phyloP scores from a whole-genome alignment of 805 yeast genomes.

The Torulaspora microellipsoides region DNA sequence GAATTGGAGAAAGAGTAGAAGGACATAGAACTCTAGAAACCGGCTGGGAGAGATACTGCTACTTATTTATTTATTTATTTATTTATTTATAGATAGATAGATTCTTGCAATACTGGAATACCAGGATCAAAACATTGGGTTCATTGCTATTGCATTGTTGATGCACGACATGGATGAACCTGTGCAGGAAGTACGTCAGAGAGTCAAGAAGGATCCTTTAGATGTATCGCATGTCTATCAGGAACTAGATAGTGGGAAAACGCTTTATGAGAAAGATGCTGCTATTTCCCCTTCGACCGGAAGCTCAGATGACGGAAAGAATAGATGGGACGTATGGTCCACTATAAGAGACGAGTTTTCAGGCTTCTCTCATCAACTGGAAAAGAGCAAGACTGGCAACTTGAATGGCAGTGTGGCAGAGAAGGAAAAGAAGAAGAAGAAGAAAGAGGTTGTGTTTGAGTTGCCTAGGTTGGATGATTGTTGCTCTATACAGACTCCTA shows the following conservation, averaged over 20 bases:
- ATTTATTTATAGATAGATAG: too few species aligned
- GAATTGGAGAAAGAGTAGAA: too few species aligned
- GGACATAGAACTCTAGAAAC: too few species aligned
- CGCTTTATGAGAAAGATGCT: too few species aligned
- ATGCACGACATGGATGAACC: neutral
- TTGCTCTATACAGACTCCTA: slow-evolving; percentile 53
- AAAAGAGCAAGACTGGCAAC: neutral
- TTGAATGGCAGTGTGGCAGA: neutral
- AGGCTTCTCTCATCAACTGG: neutral
- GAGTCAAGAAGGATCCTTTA: slow-evolving; percentile 1
- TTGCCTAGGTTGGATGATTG: slow-evolving; percentile 24
- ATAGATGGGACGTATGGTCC: slow-evolving; percentile 1
- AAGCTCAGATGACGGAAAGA: neutral
- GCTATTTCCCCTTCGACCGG: too few species aligned
- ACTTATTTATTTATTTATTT: too few species aligned
- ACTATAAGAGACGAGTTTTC: slow-evolving; percentile 5
- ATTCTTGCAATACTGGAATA: too few species aligned
- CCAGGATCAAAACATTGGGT: too few species aligned
- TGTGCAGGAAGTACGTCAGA: slow-evolving; percentile 6
- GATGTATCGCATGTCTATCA: too few species aligned
- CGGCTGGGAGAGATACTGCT: too few species aligned
- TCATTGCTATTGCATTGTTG: too few species aligned
- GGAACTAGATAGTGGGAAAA: too few species aligned
- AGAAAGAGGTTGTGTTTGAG: neutral
- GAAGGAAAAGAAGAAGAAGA: neutral